phyloP scores from a whole-genome alignment of 805 yeast species.

The Cyberlindnera petersonii region DNA sequence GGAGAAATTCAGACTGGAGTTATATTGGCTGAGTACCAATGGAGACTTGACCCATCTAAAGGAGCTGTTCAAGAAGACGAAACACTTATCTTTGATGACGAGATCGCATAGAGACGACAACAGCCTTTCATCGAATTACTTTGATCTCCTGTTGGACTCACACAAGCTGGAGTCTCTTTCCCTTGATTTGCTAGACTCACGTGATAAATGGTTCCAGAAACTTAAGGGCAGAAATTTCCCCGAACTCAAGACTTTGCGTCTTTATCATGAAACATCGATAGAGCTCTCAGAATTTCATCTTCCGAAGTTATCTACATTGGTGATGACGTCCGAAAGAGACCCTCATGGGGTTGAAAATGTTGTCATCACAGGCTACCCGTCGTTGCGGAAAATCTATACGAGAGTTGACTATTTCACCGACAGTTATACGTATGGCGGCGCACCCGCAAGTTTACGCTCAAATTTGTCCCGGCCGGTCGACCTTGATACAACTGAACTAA shows the following conservation, averaged over 20 bases:
- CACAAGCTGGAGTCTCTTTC: not conserved
- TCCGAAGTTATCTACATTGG: conserved; percentile 1
- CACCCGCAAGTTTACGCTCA: too few relatives aligned
- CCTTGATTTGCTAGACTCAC: not conserved
- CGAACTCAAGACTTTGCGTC: not conserved
- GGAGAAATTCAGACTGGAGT: conserved; percentile 10
- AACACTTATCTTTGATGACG: conserved; percentile 7
- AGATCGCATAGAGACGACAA: not conserved
- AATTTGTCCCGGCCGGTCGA: too few relatives aligned
- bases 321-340: not conserved
- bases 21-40: not conserved
- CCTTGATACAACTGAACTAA: too few relatives aligned
- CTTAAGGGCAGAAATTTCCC: not conserved
- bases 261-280: not conserved
- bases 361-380: conserved; percentile 1
- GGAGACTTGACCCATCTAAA: conserved; percentile 8
- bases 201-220: not conserved
- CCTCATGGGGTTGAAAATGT: not conserved
- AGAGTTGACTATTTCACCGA: too few relatives aligned
- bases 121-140: not conserved
- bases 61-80: conserved; percentile 2
- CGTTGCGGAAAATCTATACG: too few relatives aligned
- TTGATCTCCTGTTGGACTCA: not conserved
- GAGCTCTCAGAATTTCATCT: not conserved
- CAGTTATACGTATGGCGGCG: too few relatives aligned